Evolutionary conservation across 139 green algal genomes (phyloP), one percentile per base, ranked within the genome.

Genomic region (Chlorella sp.): DNA sequence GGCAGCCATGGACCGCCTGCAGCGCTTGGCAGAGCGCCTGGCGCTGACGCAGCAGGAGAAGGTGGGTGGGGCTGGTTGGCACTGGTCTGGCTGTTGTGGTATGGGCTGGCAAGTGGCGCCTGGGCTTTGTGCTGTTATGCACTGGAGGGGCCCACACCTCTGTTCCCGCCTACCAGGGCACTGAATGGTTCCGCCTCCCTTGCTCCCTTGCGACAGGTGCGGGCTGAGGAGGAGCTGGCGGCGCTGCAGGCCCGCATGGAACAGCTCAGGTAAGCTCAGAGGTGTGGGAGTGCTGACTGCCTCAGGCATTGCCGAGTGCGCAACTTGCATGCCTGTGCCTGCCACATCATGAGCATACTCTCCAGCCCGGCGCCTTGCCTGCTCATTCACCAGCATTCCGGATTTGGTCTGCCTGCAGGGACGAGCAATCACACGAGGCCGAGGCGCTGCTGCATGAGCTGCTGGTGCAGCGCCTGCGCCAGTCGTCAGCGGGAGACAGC

Each of bases 361-460:
- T 75, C 18, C 69, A 16, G 44, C 32, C 21, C 34, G 1, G 15
- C 32, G 18, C 1, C 63, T 38, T 16, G 16, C 28, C 28, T 36
- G 9, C 34, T 18, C 12, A 11, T 0, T 21, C 15, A 18, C 4
- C 64, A 16, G 9, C n/a, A 17, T 28, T 41, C n/a, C 41, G 12
- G 1, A n/a, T 63, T 2, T 41, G 39, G 18, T 15, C 23, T 38
- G 39, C 71, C 38, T 55, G 39, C 63, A 74, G 78, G 63, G 63
- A 83, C 9, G 78, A 74, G 63, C 78, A 83, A 0, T 83, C 78
- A 13, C 28, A 47, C 41, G 78, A 83, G 63, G 78, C 78, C 1
- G 78, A 83, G 63, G 39, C 30, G 38, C 41, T 83, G 78, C 63
- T 83, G 41, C 78, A 83, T 28, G 78, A 83, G 39, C 78, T 83